These are phyloP conservation scores for Tolypocladium ovalisporum DNA, from an alignment of 2,329 filamentous ascomycete species.

Conservation along the genomic window DNA sequence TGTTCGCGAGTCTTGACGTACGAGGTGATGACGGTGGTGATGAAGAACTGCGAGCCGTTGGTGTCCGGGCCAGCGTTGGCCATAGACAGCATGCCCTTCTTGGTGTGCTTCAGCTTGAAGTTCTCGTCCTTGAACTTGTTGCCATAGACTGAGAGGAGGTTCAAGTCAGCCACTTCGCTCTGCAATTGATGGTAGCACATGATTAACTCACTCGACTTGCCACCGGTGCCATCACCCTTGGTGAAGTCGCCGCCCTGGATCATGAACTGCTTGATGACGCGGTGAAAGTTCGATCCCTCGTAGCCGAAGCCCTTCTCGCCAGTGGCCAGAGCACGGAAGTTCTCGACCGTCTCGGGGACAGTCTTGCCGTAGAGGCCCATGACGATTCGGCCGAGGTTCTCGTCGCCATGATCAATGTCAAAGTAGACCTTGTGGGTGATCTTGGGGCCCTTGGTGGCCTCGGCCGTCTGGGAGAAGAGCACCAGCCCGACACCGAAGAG, in stretches of 20 bases:
- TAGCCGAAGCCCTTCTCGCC: constrained; percentile 83
- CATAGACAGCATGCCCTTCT: constrained; percentile 76
- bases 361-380: constrained; percentile 83
- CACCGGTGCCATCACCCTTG: constrained; percentile 69
- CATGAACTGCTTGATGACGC: constrained; percentile 86
- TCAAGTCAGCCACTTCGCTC: constrained; percentile 9
- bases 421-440: constrained; percentile 95
- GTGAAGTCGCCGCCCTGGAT: constrained; percentile 88
- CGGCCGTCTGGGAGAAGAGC: constrained; percentile 63
- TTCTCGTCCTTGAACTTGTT: constrained; percentile 80
- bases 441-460: constrained; percentile 78
- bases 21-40: constrained; percentile 72
- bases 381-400: constrained; percentile 63
- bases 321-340: constrained; percentile 71
- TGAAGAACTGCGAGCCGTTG: constrained; percentile 86
- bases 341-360: constrained; percentile 63
- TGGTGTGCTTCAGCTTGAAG: constrained; percentile 90
- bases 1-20: constrained; percentile 26
- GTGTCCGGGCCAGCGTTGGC: constrained; percentile 78
- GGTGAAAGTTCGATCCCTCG: constrained; percentile 74
- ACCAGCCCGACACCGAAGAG: constrained; percentile 66
- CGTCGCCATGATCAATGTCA: constrained; percentile 67
- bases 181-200: not conserved
- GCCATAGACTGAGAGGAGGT: constrained; percentile 55
- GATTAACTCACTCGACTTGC: constrained; percentile 63